These are phyloP conservation scores for Tetrapisispora arboricola DNA, from an alignment of 805 yeast species.

Conservation along the genomic window DNA sequence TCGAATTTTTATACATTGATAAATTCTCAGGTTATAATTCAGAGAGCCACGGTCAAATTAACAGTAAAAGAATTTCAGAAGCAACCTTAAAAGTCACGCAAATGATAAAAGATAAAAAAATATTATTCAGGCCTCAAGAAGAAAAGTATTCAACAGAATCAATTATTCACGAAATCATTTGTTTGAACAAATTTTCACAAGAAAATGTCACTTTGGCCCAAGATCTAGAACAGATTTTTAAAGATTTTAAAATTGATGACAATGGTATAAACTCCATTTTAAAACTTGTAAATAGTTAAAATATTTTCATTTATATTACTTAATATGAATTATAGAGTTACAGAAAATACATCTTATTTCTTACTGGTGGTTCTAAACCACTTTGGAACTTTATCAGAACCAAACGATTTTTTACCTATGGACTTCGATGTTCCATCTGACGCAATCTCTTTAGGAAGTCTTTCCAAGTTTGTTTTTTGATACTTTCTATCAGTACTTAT, in stretches of 20 bases:
- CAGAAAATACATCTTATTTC: no score
- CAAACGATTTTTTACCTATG: neutral
- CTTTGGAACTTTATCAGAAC: slow-evolving; percentile 28
- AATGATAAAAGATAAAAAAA: slow-evolving; percentile 3
- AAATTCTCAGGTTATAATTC: neutral
- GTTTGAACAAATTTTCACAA: neutral
- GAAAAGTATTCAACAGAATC: neutral
- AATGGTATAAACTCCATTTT: neutral
- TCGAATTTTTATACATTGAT: slow-evolving; percentile 13
- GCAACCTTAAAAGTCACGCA: neutral
- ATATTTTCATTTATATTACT: neutral
- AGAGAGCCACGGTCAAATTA: neutral
- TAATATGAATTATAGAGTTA: neutral
- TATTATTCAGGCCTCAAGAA: neutral
- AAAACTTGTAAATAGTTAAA: slow-evolving; percentile 1
- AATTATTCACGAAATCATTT: slow-evolving; percentile 1
- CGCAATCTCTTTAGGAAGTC: neutral
- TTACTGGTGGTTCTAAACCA: slow-evolving; percentile 33
- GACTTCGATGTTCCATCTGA: neutral
- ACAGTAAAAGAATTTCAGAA: neutral
- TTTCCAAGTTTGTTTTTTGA: neutral
- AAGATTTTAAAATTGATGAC: slow-evolving; percentile 1
- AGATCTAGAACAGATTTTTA: slow-evolving; percentile 9
- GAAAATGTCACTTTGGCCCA: neutral
- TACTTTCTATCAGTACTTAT: neutral